Conservation (phyloP, 306 rosid species). For the Macrotyloma uniflorum region DNA sequence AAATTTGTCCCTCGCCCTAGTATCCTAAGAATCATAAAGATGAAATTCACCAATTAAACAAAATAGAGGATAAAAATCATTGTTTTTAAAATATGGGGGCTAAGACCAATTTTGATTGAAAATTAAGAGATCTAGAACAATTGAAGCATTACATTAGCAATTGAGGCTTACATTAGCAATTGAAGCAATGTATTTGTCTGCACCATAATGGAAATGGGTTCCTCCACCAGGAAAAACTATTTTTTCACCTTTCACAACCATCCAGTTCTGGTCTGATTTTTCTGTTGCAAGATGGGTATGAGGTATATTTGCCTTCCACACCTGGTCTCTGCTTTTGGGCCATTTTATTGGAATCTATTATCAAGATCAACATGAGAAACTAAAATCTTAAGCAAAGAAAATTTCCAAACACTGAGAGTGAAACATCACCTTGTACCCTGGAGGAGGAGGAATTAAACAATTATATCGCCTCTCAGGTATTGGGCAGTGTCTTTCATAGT, state of each 20-base stretch:
- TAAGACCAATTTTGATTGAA: neutral
- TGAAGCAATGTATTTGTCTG: conserved; percentile 76
- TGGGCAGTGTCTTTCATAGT: conserved; percentile 84
- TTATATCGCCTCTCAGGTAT: conserved; percentile 66
- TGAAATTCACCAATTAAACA: neutral
- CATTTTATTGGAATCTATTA: conserved; percentile 75
- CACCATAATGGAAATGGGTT: conserved; percentile 85
- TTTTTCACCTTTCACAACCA: conserved; percentile 75
- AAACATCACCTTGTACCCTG: conserved; percentile 67
- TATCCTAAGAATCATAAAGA: neutral
- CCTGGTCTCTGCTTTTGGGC: conserved; percentile 89
- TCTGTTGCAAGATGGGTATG: conserved; percentile 86
- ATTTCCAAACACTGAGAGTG: neutral
- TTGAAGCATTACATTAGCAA: conserved; percentile 66
- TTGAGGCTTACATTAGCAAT: conserved; percentile 71
- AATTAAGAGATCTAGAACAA: neutral
- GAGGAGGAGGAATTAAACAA: conserved; percentile 88
- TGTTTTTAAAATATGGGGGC: neutral
- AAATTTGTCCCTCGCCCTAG: neutral
- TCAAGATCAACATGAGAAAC: conserved; percentile 27
- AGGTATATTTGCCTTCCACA: conserved; percentile 84
- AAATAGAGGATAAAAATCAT: neutral
- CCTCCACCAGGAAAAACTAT: conserved; percentile 82
- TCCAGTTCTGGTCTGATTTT: conserved; percentile 81
- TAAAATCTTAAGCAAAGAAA: conserved; percentile 14